Base-by-base conservation (phyloP, 345 rosid species). In the Kandelia obovata region DNA sequence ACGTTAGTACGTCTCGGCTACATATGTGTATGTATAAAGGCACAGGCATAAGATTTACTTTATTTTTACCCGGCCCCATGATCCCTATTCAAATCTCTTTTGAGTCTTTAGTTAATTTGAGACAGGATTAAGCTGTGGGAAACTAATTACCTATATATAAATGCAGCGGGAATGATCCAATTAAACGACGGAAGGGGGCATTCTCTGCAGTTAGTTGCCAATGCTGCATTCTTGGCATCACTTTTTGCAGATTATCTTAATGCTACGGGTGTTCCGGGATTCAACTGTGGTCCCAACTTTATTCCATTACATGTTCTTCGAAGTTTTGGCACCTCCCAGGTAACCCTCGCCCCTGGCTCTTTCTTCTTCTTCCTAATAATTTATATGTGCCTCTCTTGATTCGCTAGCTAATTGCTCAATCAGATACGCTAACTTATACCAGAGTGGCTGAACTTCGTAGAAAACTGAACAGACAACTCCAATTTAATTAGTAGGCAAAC, bases 191-290 rank as follows among this genome's bases (percentile, higher is more conserved):
- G 90, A 64, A 66, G 61, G 52, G 88, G 87, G 6, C 90, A 86
- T 55, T 82, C 84, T 53, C 88, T 90, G 37, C 96, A 87, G 71
- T 84, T 81, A 72, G 80, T 79, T 1, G 89, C 86, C 27, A 88
- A 83, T 67, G 90, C 96, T 46, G 88, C 96, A 5, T 90, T 92
- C 78, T 75, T 92, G 67, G 88, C 96, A 26, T 83, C 89, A 26
- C 85, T 92, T 21, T 92, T 80, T 58, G 90, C 78, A 4, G 97
- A 92, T 75, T 90, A 90, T 77, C 21, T 92, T 76, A 87, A 90
- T 56, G 87, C 89, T 35, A 74, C 86, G 2, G 80, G 75, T 26
- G 83, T 84, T 69, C 96, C 96, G 0, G 96, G 98, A 39, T 75
- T 86, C 83, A 57, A 46, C 2, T 92, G 96, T 68, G 93, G 92